These are phyloP conservation scores for Cyberlindnera misumaiensis DNA, from an alignment of 805 yeast genomes.

Conservation along the genomic window DNA sequence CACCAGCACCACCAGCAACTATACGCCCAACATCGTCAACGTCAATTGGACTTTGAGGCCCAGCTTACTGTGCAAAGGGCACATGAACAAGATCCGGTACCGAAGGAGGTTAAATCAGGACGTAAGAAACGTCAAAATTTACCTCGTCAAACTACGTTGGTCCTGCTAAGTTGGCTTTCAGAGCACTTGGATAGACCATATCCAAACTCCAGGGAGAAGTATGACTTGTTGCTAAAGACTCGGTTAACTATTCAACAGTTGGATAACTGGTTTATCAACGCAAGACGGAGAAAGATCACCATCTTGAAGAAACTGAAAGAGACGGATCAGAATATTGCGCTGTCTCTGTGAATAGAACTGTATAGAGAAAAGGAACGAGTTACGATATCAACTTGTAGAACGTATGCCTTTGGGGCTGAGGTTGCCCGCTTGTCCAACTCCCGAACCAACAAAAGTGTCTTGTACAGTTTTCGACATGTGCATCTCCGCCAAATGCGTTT, in stretches of 20 bases:
- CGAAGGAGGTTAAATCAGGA: neutral
- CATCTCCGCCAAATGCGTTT: no score
- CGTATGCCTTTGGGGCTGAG: no score
- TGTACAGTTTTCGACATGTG: no score
- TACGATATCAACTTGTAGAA: no score
- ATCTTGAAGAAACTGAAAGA: slow-evolving; percentile 21
- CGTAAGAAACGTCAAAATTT: slow-evolving; percentile 57
- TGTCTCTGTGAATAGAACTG: slow-evolving; percentile 14
- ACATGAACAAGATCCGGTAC: neutral
- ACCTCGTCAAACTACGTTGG: slow-evolving; percentile 71
- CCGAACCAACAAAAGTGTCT: no score
- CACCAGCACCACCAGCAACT: slow-evolving; percentile 3
- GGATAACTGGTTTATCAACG: slow-evolving; percentile 85
- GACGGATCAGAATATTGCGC: slow-evolving; percentile 21
- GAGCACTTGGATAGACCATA: slow-evolving; percentile 75
- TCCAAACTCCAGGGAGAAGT: slow-evolving; percentile 75
- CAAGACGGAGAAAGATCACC: slow-evolving; percentile 64
- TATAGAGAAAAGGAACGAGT: no score
- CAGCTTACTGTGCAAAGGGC: neutral
- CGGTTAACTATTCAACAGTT: slow-evolving; percentile 77
- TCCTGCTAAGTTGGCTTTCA: slow-evolving; percentile 64
- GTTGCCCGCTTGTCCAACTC: no score
- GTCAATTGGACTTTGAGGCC: slow-evolving; percentile 1
- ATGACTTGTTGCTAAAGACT: slow-evolving; percentile 59
- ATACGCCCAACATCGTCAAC: neutral